Conservation (phyloP, 306 rosid species). For the Nissolia schottii region DNA sequence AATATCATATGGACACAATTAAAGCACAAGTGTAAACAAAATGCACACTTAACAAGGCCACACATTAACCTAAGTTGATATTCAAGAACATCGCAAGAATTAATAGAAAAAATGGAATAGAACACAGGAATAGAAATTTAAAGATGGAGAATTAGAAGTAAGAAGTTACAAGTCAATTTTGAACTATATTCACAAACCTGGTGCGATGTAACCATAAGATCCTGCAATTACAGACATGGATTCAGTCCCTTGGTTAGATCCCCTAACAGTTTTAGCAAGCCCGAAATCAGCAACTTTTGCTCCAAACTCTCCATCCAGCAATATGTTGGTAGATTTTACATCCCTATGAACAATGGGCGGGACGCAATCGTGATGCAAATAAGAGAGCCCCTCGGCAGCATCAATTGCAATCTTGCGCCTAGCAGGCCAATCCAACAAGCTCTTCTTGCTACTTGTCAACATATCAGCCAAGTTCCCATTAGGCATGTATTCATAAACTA, state of each 20-base stretch:
- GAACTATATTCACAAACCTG: conserved; percentile 43
- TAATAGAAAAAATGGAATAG: neutral
- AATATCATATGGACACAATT: neutral
- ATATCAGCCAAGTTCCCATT: conserved; percentile 70
- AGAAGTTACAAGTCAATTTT: neutral
- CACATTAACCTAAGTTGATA: neutral
- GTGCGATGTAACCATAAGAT: conserved; percentile 71
- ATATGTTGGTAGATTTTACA: conserved; percentile 60
- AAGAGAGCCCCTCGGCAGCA: conserved; percentile 73
- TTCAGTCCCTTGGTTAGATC: conserved; percentile 29
- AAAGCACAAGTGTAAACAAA: neutral
- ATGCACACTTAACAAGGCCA: neutral
- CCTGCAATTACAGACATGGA: conserved; percentile 66
- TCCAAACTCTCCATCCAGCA: conserved; percentile 55
- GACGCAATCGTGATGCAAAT: conserved; percentile 70
- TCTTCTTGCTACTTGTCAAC: conserved; percentile 38
- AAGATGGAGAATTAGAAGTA: neutral
- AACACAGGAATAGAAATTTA: neutral
- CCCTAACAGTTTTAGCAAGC: conserved; percentile 46
- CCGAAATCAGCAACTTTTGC: conserved; percentile 79
- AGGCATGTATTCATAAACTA: conserved; percentile 71
- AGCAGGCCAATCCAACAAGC: conserved; percentile 56
- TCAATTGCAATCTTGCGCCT: conserved; percentile 58
- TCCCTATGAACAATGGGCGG: conserved; percentile 75
- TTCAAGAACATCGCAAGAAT: neutral